These are phyloP conservation scores for Gracilaria domingensis DNA, from an alignment of 23 red algal genomes.

Conservation along the genomic window DNA sequence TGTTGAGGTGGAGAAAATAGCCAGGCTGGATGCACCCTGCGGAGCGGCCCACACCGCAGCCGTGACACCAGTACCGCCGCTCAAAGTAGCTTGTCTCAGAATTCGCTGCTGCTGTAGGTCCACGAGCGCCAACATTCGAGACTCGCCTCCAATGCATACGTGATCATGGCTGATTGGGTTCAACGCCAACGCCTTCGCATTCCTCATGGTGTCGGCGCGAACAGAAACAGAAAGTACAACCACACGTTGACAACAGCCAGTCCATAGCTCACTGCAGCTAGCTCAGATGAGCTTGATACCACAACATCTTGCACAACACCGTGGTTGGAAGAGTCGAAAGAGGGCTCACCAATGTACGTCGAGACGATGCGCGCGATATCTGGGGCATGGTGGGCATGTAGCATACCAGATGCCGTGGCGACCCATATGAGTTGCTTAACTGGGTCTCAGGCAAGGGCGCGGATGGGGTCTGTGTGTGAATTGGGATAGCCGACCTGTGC, in stretches of 20 bases:
- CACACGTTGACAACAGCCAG: conserved; percentile 57
- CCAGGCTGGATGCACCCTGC: conserved; percentile 37
- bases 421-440: conserved; percentile 64
- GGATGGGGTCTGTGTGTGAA: conserved; percentile 51
- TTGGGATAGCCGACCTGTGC: conserved; percentile 31
- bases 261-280: conserved; percentile 60
- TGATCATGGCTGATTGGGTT: conserved; percentile 69
- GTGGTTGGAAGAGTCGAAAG: conserved; percentile 12
- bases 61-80: conserved; percentile 67
- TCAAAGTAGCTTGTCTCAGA: conserved; percentile 60
- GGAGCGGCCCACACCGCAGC: conserved; percentile 41
- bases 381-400: conserved; percentile 64
- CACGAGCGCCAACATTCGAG: conserved; percentile 63
- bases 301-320: conserved; percentile 59
- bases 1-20: conserved; percentile 72
- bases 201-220: conserved; percentile 44
- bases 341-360: conserved; percentile 56
- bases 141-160: conserved; percentile 76
- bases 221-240: conserved; percentile 37
- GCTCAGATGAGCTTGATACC: conserved; percentile 40
- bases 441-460: conserved; percentile 75
- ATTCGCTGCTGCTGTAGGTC: conserved; percentile 61
- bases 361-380: conserved; percentile 67
- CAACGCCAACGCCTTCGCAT: conserved; percentile 63
- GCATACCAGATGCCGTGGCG: conserved; percentile 65